Conservation (phyloP, 345 rosid genomes). For the Ceriops decandra region DNA sequence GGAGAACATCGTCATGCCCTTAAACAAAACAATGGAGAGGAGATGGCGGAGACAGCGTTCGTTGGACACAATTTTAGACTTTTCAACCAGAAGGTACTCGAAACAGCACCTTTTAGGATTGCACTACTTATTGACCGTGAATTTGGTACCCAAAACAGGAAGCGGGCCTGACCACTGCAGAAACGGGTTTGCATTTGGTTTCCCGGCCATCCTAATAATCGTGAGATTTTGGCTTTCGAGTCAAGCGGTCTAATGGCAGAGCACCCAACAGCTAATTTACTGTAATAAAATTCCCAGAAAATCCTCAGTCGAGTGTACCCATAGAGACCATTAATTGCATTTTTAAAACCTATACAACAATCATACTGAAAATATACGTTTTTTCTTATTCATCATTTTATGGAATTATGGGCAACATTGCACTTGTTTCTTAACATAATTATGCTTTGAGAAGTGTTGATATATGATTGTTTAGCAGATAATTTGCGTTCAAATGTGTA, state of each 20-base stretch:
- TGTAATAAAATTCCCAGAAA: conserved; percentile 15
- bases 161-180: not conserved
- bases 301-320: not conserved
- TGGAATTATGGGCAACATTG: not conserved
- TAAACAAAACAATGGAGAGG: conserved; percentile 26
- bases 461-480: too few relatives aligned
- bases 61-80: conserved; percentile 26
- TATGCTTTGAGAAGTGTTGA: not conserved
- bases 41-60: conserved; percentile 16
- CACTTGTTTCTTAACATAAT: not conserved
- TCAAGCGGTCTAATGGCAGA: conserved; percentile 29
- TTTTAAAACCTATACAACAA: too few relatives aligned
- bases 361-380: not conserved
- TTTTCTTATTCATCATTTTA: not conserved
- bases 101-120: conserved; percentile 34
- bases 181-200: conserved; percentile 23
- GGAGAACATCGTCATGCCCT: conserved; percentile 34
- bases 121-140: conserved; percentile 36
- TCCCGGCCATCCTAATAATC: conserved; percentile 33
- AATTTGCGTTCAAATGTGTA: too few relatives aligned
- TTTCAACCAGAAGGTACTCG: conserved; percentile 34
- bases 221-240: conserved; percentile 18
- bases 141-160: not conserved
- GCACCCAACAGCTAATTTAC: conserved; percentile 7
- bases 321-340: not conserved